These are phyloP conservation scores for Inga leiocalycina DNA, from an alignment of 306 rosid species.

Conservation along the genomic window DNA sequence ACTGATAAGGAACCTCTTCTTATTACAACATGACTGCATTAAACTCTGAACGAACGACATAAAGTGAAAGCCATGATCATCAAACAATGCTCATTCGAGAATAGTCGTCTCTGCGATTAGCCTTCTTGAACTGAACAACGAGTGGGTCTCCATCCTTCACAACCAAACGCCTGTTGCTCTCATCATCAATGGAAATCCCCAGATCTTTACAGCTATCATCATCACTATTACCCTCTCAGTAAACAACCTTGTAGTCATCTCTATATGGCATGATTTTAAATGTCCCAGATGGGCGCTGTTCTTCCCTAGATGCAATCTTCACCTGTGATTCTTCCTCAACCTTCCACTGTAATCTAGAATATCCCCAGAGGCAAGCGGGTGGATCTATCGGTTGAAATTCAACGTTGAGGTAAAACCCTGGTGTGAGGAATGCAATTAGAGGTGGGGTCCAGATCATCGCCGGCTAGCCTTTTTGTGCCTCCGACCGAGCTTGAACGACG, in stretches of 20 bases:
- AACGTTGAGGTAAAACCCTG: not conserved
- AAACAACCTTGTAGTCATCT: not conserved
- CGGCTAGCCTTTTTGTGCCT: not conserved
- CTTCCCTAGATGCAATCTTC: not conserved
- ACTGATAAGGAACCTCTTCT: no score
- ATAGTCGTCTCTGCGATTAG: not conserved
- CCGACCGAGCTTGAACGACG: not conserved
- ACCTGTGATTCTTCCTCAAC: not conserved
- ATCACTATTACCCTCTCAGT: no score
- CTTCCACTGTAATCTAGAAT: not conserved
- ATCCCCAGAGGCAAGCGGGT: not conserved
- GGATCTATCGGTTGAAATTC: not conserved
- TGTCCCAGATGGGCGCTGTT: not conserved
- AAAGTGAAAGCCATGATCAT: no score
- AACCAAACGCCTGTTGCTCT: not conserved
- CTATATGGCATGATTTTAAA: not conserved
- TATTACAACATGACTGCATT: no score
- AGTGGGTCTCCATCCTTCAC: not conserved
- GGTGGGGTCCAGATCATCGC: not conserved
- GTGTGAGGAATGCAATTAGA: not conserved
- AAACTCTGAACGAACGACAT: no score
- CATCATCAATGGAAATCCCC: not conserved
- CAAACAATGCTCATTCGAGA: no score
- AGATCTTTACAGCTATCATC: not conserved
- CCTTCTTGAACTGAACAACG: not conserved